Percentiles rank a stretch among this genome's conserved stretches.
Evolutionary conservation across 805 yeast species (phyloP).

Genomic region (Schizosaccharomyces pombe): DNA sequence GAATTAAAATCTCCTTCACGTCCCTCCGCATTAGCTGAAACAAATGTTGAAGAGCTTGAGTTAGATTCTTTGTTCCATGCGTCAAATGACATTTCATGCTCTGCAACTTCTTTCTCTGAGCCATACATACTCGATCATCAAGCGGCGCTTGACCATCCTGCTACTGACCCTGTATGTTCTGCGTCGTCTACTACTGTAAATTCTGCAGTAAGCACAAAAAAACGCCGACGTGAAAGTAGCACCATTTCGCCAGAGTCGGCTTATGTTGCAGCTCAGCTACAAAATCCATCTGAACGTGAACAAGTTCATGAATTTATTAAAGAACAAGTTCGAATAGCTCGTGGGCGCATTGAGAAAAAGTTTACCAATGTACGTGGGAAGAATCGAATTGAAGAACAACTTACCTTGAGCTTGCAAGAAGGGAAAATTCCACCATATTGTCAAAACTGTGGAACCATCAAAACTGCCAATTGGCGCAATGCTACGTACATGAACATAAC

Average conservation of each 20-base stretch:
- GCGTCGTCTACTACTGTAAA: background rate
- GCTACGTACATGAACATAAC: background rate
- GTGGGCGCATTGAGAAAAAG: background rate
- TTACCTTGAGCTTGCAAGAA: background rate
- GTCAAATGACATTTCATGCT: background rate
- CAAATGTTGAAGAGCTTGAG: background rate
- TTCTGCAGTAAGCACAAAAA: background rate
- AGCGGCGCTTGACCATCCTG: background rate
- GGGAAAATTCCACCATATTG: conserved; percentile 3
- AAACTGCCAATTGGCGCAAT: conserved; percentile 3
- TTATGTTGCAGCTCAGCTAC: background rate
- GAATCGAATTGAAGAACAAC: background rate
- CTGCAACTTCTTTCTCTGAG: background rate
- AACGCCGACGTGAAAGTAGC: background rate
- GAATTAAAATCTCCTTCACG: too few species aligned
- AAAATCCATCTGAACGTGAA: background rate
- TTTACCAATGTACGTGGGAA: background rate
- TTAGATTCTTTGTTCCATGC: background rate
- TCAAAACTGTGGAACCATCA: conserved; percentile 2
- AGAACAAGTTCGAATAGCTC: background rate
- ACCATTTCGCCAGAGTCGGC: background rate
- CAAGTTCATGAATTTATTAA: background rate
- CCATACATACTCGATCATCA: background rate
- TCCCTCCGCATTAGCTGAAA: too few species aligned
- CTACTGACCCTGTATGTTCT: background rate